Conservation (phyloP, 2,329 filamentous ascomycete species). For the Penicillium expansum region DNA sequence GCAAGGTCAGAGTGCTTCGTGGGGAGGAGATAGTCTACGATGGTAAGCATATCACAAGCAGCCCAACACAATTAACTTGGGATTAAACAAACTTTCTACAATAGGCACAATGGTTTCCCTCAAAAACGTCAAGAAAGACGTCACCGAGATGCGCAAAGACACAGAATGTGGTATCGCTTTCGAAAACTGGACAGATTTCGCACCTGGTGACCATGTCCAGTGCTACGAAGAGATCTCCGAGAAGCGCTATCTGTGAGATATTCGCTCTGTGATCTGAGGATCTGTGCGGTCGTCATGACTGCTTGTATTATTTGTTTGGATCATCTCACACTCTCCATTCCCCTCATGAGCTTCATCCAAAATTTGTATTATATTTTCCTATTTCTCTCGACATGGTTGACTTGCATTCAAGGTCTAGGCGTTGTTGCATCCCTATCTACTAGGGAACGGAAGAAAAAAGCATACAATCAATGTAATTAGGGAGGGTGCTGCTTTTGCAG, state of each 20-base stretch:
- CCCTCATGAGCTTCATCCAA: constrained; percentile 1
- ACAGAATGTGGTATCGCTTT: constrained; percentile 92
- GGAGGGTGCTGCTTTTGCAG: not conserved
- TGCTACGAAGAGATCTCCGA: constrained; percentile 76
- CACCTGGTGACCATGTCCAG: constrained; percentile 81
- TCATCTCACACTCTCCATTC: constrained; percentile 5
- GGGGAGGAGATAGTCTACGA: constrained; percentile 70
- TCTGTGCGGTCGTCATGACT: not conserved
- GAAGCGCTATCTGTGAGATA: constrained; percentile 55
- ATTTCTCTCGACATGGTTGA: constrained; percentile 7
- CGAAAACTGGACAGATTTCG: constrained; percentile 72
- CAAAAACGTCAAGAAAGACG: constrained; percentile 91
- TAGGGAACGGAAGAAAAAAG: not conserved
- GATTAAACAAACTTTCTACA: constrained; percentile 9
- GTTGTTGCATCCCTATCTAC: constrained; percentile 12
- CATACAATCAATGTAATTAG: constrained; percentile 8
- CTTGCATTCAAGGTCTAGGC: constrained; percentile 16
- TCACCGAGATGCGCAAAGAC: constrained; percentile 83
- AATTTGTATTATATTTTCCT: constrained; percentile 13
- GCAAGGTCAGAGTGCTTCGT: constrained; percentile 69
- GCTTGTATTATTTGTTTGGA: constrained; percentile 5
- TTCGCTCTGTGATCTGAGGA: not conserved
- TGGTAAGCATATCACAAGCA: constrained; percentile 57
- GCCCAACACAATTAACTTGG: not conserved
- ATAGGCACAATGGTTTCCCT: constrained; percentile 75